Base-by-base conservation (phyloP, 441 rosid species). In the Codiaeum variegatum region DNA sequence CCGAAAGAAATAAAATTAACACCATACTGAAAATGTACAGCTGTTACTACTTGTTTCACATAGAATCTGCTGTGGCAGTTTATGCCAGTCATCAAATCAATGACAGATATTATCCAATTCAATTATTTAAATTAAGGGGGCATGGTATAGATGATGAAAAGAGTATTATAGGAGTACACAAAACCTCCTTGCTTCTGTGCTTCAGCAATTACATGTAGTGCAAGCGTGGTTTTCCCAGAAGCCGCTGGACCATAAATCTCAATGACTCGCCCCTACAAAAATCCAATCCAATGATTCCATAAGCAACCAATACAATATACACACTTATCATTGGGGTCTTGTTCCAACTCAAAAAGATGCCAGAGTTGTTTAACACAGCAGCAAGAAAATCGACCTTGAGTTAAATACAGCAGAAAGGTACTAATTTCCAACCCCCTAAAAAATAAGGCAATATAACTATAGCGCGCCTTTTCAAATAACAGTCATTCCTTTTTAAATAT, bases 161-260 rank as follows among this genome's bases (percentile, higher is more conserved):
- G 59, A 71, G n/a, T 47, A 2, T 6, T 21, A 18, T 46, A 59
- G 71, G 52, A 69, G 56, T 34, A 32, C 56, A 75, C 55, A 19
- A 42, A 77, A 95, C 99, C 98, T 91, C 99, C 99, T 86, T 83
- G 88, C 82, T 88, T 95, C 71, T 93, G 99, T 65, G 98, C 88
- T 84, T 95, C 99, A 62, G 99, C 98, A 83, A 95, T 93, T 67
- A 86, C 96, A 81, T 95, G 99, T 23, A 93, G 85, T 28, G 92
- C 97, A 75, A 95, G 94, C 51, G 99, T 95, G 69, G 99, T 95
- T 79, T 95, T 95, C 32, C 99, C 99, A 74, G 99, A 91, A 52
- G 99, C 99, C 90, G 91, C 99, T 9, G 99, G 98, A 69, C 99
- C 99, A 85, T 83, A 95, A 72, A 95, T 88, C 87, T 93, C 98